Base-by-base conservation (phyloP, 2,329 filamentous ascomycete species). In the Phyllosticta paracitricarpa region DNA sequence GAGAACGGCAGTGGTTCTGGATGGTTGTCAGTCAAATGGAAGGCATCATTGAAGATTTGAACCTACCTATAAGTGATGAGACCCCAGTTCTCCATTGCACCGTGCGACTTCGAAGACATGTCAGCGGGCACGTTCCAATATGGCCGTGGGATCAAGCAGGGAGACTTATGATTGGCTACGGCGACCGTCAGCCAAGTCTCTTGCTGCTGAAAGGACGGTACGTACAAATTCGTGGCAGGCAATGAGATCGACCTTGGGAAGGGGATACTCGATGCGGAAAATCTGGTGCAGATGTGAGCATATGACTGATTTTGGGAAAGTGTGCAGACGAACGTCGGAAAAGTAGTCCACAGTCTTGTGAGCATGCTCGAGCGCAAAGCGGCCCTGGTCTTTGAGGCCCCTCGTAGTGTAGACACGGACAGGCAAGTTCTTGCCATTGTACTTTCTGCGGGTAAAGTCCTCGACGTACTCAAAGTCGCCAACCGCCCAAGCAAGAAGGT, bases 381-480 rank as follows among this genome's bases (percentile, higher is more conserved):
- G 85, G 59, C 91, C 94, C 77, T 97, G 92, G 66, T 95, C 87
- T 76, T 95, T 92, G 64, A 99, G 81, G n/a, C 94, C 94, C 64
- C 86, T 87, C 9, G 93, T 97, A 1, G 93, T 97, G 76, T 97
- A 99, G 35, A 99, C 92, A 65, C 94, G 87, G 59, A 97, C 93
- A 19, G 94, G 94, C 35, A 99, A 84, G 70, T 84, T 87, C 78
- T 92, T 91, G 70, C 91, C 93, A 63, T 95, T 89, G 77, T 99
- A 97, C 73, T 88, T 87, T 68, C 93, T 87, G 70, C 91, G 83
- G 2, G 94, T 99, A 71, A 89, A 89, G 59, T 88, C 89, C 77
- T 99, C 94, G 60, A 97, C 86, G 69, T 96, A 96, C 76, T 97
- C 93, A 65, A 99, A 97, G 74, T 99, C 93, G 62, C 94, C 94